Evolutionary conservation across 1,284 basidiomycete species (phyloP), one percentile per base, ranked within the genome.

Genomic region (Puccinia hordei): DNA sequence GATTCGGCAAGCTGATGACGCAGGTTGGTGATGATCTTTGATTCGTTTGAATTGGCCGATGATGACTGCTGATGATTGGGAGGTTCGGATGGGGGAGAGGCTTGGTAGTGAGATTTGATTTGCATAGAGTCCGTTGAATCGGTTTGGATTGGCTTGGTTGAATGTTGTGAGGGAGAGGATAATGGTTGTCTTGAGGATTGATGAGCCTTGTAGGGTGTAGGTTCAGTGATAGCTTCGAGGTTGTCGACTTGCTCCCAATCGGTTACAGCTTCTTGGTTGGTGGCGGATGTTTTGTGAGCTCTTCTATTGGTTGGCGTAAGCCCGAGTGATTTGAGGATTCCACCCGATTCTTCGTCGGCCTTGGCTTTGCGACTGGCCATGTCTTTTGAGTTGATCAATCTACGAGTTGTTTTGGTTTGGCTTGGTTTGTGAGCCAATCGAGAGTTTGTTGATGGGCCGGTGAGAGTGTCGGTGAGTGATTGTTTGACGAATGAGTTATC

Each of bases 401-500:
- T 38, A 15, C 55, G 66, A n/a, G n/a, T n/a, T 22, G 49, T 24
- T 61, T 22, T 68, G n/a, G 13, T 35, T 27, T 49, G 35, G 27
- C 19, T 71, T 51, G 65, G 38, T 35, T 72, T 79, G 3, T 38
- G 44, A 5, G 44, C 30, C 19, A 41, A 41, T 53, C 68, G 51
- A 17, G 75, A 2, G 71, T 15, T 27, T 55, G 65, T 10, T 15
- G 49, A 38, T 61, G 66, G 46, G 5, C 55, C 66, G 6, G 51
- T n/a, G 35, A 78, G 53, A 0, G 77, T 79, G 12, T 71, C 76
- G 53, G 66, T 63, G 35, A 79, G 68, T 24, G 77, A 72, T 38
- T 79, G 77, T 55, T 79, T 79, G 68, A 79, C 68, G 30, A 79
- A 79, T 1, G 77, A 72, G 68, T 79, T 71, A 24, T 79, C 77